These are phyloP conservation scores for Saccharomycopsis babjevae DNA, from an alignment of 805 yeast genomes.

Conservation along the genomic window DNA sequence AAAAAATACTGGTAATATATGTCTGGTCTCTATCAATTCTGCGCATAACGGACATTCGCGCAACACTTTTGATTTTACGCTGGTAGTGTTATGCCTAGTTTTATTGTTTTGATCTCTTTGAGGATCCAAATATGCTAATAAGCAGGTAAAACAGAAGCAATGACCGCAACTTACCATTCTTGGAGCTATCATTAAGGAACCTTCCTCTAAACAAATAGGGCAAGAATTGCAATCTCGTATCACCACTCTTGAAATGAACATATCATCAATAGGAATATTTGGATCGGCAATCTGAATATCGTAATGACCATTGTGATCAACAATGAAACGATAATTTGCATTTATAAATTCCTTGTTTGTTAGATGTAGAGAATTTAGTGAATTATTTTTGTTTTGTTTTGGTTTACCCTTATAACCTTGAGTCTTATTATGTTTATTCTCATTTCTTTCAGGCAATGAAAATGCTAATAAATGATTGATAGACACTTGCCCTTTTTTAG, in stretches of 20 bases:
- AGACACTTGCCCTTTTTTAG: slow-evolving; percentile 23
- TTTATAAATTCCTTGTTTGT: slow-evolving; percentile 66
- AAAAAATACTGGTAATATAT: slow-evolving; percentile 55
- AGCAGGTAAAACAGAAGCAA: slow-evolving; percentile 74
- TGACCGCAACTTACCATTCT: slow-evolving; percentile 96
- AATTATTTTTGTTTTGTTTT: slow-evolving; percentile 22
- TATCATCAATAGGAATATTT: slow-evolving; percentile 55
- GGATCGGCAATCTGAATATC: slow-evolving; percentile 59
- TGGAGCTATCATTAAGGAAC: slow-evolving; percentile 58
- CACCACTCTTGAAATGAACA: slow-evolving; percentile 59
- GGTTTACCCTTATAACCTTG: slow-evolving; percentile 14
- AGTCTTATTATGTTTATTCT: slow-evolving; percentile 12
- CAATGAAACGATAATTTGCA: slow-evolving; percentile 74
- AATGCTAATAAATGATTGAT: slow-evolving; percentile 62
- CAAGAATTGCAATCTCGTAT: slow-evolving; percentile 70
- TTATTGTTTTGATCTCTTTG: slow-evolving; percentile 21
- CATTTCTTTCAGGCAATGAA: slow-evolving; percentile 34
- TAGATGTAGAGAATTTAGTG: slow-evolving; percentile 34
- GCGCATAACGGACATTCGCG: slow-evolving; percentile 80
- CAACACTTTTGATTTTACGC: slow-evolving; percentile 32
- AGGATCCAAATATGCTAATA: slow-evolving; percentile 59
- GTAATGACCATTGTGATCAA: slow-evolving; percentile 52
- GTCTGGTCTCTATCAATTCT: slow-evolving; percentile 41
- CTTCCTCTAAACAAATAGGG: slow-evolving; percentile 80
- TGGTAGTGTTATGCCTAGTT: background rate